These are phyloP conservation scores for Allantophomopsis cytisporea DNA, from an alignment of 2,329 filamentous ascomycete genomes.

Conservation along the genomic window DNA sequence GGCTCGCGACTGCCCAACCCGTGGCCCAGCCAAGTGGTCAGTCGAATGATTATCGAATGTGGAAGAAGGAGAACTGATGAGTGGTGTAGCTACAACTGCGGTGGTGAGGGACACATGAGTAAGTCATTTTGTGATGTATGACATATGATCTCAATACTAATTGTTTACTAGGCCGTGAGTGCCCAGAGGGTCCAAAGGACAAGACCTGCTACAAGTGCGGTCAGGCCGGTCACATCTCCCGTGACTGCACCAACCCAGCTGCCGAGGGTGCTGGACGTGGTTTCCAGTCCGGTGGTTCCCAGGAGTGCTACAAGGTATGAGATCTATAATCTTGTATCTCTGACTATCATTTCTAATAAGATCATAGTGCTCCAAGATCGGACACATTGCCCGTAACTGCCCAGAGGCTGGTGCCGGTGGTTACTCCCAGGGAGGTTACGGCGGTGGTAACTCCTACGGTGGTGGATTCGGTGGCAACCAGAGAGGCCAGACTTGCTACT, in stretches of 20 bases:
- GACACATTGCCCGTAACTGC: slow-evolving; percentile 93
- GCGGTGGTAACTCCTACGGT: slow-evolving; percentile 28
- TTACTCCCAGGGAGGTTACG: slow-evolving; percentile 30
- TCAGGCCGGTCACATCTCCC: slow-evolving; percentile 78
- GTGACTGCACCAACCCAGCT: slow-evolving; percentile 38
- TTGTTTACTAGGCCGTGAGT: slow-evolving; percentile 59
- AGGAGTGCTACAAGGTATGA: slow-evolving; percentile 76
- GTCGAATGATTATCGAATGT: slow-evolving; percentile 15
- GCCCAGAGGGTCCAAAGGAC: slow-evolving; percentile 79
- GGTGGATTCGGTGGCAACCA: slow-evolving; percentile 31
- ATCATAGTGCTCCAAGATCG: slow-evolving; percentile 71
- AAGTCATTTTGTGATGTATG: slow-evolving; percentile 22
- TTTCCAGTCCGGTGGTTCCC: slow-evolving; percentile 21
- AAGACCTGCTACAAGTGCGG: slow-evolving; percentile 72
- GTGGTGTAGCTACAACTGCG: slow-evolving; percentile 61
- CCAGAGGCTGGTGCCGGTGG: slow-evolving; percentile 47
- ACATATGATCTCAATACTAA: slow-evolving; percentile 7
- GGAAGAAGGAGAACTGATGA: slow-evolving; percentile 6
- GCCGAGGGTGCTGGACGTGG: slow-evolving; percentile 15
- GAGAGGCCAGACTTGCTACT: slow-evolving; percentile 84
- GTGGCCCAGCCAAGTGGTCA: slow-evolving; percentile 71
- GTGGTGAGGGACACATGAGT: slow-evolving; percentile 68
- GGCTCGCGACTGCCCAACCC: slow-evolving; percentile 79
- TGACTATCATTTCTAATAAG: slow-evolving; percentile 3
- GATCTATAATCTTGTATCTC: background rate